Evolutionary conservation across 2,329 filamentous ascomycete genomes (phyloP).

Genomic region (Fusarium lateritium): DNA sequence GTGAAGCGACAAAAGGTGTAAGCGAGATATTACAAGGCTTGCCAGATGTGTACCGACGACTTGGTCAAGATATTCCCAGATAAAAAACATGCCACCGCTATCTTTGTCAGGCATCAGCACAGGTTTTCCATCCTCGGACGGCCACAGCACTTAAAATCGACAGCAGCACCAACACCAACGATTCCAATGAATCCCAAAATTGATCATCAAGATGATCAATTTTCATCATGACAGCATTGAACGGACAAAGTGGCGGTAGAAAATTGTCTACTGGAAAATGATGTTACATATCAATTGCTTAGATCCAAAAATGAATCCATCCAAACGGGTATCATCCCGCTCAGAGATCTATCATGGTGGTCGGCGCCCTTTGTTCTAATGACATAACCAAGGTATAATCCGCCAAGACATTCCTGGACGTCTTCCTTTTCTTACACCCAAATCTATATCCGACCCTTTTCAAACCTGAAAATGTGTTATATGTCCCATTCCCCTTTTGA

Average conservation of each 20-base stretch:
- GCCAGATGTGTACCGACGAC: neutral
- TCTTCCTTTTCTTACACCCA: neutral
- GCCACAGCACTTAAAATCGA: neutral
- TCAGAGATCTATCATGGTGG: slow-evolving; percentile 15
- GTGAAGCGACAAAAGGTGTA: neutral
- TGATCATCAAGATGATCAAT: too few species aligned
- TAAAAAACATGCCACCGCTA: neutral
- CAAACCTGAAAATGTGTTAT: slow-evolving; percentile 4
- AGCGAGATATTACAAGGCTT: neutral
- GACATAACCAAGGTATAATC: slow-evolving; percentile 6
- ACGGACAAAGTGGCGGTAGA: neutral
- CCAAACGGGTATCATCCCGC: slow-evolving; percentile 8
- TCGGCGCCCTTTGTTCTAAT: neutral
- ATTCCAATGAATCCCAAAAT: too few species aligned
- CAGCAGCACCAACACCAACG: neutral
- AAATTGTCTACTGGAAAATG: neutral
- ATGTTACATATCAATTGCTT: neutral
- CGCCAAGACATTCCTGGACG: neutral
- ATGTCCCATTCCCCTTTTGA: neutral
- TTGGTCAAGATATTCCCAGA: neutral
- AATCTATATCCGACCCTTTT: slow-evolving; percentile 4
- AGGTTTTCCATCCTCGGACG: neutral
- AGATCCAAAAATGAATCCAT: slow-evolving; percentile 1
- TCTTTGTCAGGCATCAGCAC: neutral
- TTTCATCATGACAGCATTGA: neutral